A percentile compares a stretch with the other conserved stretches of the same genome.
These are phyloP conservation scores for Musa balbisiana DNA, from an alignment of 202 grass and related monocot genomes.

Conservation along the genomic window DNA sequence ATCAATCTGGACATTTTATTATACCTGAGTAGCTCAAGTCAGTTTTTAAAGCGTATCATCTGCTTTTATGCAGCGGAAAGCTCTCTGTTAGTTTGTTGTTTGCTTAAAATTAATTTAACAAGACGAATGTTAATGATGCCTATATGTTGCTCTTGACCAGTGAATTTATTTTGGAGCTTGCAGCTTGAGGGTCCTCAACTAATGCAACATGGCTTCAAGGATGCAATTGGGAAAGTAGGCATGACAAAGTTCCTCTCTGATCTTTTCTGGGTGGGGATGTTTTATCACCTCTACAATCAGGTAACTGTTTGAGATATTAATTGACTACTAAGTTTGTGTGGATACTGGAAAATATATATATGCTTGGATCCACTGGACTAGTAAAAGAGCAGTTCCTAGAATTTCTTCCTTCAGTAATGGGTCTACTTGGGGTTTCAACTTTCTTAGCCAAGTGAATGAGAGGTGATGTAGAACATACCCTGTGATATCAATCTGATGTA, in stretches of 20 bases:
- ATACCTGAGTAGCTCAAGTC: no score
- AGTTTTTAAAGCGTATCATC: no score
- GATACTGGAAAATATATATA: not conserved
- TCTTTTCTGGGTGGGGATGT: constrained; percentile 87
- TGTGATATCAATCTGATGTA: no score
- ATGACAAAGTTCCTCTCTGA: constrained; percentile 61
- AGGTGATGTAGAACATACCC: no score
- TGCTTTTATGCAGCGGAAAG: no score
- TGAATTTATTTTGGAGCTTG: constrained; percentile 13
- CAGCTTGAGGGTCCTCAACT: constrained; percentile 89
- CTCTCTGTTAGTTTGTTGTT: no score
- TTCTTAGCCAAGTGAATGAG: not conserved
- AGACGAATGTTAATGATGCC: not conserved
- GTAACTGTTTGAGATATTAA: constrained; percentile 34
- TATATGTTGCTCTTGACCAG: not conserved
- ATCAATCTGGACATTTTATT: not conserved
- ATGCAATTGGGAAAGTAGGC: constrained; percentile 86
- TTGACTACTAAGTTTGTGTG: not conserved
- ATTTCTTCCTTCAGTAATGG: constrained; percentile 15
- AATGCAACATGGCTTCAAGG: constrained; percentile 64
- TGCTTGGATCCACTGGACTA: not conserved
- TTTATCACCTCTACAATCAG: constrained; percentile 99
- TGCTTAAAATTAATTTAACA: not conserved
- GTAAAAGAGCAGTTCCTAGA: not conserved
- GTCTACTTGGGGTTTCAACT: not conserved